Base-by-base conservation (phyloP, 257 asterid species). In the Salvia miltiorrhiza region DNA sequence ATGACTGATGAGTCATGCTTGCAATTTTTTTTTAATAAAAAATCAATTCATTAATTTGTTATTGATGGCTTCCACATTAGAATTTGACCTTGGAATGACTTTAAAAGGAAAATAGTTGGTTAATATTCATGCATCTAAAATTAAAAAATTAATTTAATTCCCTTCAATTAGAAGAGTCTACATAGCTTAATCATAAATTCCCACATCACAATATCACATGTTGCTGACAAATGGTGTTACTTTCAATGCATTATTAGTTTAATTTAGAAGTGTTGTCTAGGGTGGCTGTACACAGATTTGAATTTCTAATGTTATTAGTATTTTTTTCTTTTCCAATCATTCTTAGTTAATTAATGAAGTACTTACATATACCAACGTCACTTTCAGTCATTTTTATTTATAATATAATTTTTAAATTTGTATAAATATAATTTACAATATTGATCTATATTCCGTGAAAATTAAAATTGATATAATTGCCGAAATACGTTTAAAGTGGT, bases 211-310 rank as follows among this genome's bases (percentile, higher is more conserved):
- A 23, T 1, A 24, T 62, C 83, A 78, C 83, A 74, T 79, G 80
- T 65, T 75, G 78, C 77, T 60, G 80, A 79, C 80, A 66, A 75
- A 75, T 65, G 77, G 59, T 70, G 80, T 71, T 71, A 68, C 56
- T 44, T 52, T 72, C 76, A 61, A 75, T 41, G 26, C 76, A 67
- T 40, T 71, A 67, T 40, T 71, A 35, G 12, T 59, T 71, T 75
- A 74, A 44, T 62, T 26, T 16, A 44, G 39, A 32, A 47, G 65
- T 35, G 39, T 56, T 28, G 83, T 70, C 83, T 61, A 79, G 80
- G 75, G 56, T 53, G 75, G 32, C 59, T 74, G 79, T 61, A 79
- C 72, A 65, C 71, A 64, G 67, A 73, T 78, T 73, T 73, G 19
- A 61, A 35, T 35, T 53, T 63, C 28, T 12, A 28, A n/a, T 48